phyloP scores from a whole-genome alignment of 2,329 filamentous ascomycete species.

The Cladosporium phlei region DNA sequence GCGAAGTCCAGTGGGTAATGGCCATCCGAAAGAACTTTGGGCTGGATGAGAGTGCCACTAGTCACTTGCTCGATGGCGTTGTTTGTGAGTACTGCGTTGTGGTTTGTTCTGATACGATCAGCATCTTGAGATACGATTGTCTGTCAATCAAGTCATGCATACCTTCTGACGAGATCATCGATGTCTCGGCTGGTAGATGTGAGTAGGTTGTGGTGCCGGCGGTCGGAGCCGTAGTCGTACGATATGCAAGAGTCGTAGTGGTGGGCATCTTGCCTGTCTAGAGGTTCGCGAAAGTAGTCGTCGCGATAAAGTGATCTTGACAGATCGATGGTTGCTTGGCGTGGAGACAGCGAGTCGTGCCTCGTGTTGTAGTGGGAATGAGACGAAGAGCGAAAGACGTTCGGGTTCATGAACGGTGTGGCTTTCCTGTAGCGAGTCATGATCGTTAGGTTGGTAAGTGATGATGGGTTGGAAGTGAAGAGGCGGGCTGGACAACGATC shows the following conservation, averaged over 20 bases:
- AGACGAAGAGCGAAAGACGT: slow-evolving; percentile 19
- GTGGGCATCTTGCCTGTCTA: background rate
- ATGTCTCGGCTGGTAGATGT: background rate
- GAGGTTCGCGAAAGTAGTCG: background rate
- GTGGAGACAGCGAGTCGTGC: background rate
- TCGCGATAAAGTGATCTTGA: background rate
- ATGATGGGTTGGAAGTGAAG: background rate
- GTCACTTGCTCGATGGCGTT: slow-evolving; percentile 21
- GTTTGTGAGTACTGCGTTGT: slow-evolving; percentile 26
- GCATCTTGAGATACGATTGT: background rate
- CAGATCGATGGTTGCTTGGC: background rate
- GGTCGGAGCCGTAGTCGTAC: background rate
- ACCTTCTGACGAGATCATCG: slow-evolving; percentile 16
- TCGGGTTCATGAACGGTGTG: slow-evolving; percentile 19
- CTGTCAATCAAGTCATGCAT: background rate
- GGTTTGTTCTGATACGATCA: slow-evolving; percentile 18
- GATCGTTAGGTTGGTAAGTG: background rate
- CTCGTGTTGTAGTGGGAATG: background rate
- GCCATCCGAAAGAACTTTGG: slow-evolving; percentile 29
- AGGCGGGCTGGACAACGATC: too few species aligned
- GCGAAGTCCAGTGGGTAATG: slow-evolving; percentile 31
- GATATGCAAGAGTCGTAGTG: background rate
- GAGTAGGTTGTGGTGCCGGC: slow-evolving; percentile 9
- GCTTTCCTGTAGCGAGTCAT: slow-evolving; percentile 5
- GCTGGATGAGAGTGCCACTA: slow-evolving; percentile 29